Percentiles rank a stretch among this genome's conserved stretches.
Conservation (phyloP, 2,329 filamentous ascomycete genomes). For the Sporothrix protearum region DNA sequence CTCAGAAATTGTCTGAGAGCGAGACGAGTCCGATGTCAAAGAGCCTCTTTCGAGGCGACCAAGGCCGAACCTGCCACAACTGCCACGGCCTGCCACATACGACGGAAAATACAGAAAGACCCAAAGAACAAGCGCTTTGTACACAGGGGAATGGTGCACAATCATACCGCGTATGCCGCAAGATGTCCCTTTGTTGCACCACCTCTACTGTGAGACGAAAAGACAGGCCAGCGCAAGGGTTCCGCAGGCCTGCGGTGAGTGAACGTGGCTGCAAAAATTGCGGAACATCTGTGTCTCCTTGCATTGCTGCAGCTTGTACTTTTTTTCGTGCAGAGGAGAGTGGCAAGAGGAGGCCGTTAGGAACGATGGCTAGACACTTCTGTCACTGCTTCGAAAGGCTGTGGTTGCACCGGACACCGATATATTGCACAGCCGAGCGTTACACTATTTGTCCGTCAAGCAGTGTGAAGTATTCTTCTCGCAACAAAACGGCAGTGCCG, state of each 20-base stretch:
- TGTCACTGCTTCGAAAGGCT: background rate
- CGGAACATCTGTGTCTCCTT: background rate
- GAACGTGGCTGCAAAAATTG: constrained; percentile 6
- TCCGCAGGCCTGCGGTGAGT: background rate
- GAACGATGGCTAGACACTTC: background rate
- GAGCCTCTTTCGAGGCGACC: background rate
- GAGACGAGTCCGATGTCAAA: background rate
- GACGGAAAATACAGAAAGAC: constrained; percentile 1
- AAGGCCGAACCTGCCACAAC: background rate
- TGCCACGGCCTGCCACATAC: background rate
- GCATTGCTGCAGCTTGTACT: background rate
- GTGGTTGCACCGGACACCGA: background rate
- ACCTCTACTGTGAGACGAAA: constrained; percentile 1
- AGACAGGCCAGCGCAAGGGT: background rate
- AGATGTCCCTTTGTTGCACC: background rate
- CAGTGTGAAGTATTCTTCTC: background rate
- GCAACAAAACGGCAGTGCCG: background rate
- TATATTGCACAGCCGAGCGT: constrained; percentile 1
- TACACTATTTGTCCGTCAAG: background rate
- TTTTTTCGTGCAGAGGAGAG: background rate
- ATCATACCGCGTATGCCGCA: constrained; percentile 2
- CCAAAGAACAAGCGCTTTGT: constrained; percentile 1
- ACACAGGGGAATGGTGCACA: background rate
- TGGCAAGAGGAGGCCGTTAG: background rate
- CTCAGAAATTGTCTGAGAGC: background rate